A percentile compares a stretch with the other conserved stretches of the same genome.
These are phyloP conservation scores for Trichoderma koningii DNA, from an alignment of 2,329 filamentous ascomycete genomes.

Conservation along the genomic window DNA sequence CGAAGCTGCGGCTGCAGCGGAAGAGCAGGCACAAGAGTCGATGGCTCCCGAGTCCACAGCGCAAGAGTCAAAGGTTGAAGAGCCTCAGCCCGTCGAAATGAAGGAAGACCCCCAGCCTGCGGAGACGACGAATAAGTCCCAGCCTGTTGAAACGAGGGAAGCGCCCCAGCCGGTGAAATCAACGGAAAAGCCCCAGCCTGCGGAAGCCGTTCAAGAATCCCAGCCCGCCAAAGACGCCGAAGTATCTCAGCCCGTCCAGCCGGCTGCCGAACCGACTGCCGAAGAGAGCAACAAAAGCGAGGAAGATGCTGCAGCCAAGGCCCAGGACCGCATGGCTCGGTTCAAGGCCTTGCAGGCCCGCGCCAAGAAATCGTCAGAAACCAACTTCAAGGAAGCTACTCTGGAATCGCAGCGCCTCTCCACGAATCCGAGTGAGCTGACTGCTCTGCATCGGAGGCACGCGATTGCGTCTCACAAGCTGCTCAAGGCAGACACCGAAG, in stretches of 20 bases:
- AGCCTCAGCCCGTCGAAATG: background rate
- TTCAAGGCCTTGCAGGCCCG: conserved; percentile 88
- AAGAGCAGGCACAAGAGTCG: conserved; percentile 1
- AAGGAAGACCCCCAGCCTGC: background rate
- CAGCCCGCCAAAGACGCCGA: background rate
- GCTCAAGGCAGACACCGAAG: conserved; percentile 86
- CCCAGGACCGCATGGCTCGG: conserved; percentile 71
- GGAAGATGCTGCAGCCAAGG: conserved; percentile 45
- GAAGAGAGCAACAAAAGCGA: conserved; percentile 29
- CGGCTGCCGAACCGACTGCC: conserved; percentile 27
- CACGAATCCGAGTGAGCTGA: conserved; percentile 75
- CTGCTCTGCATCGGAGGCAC: conserved; percentile 78
- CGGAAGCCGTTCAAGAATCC: no score
- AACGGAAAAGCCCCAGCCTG: no score
- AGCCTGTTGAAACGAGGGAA: no score
- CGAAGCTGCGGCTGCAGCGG: conserved; percentile 16
- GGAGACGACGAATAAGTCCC: no score
- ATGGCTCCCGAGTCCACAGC: background rate
- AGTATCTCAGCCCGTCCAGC: background rate
- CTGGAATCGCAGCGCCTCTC: conserved; percentile 78
- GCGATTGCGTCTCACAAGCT: conserved; percentile 90
- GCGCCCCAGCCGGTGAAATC: no score
- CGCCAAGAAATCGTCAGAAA: conserved; percentile 69
- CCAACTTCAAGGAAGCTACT: conserved; percentile 81
- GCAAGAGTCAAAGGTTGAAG: background rate